Evolutionary conservation across 2,329 filamentous ascomycete genomes (phyloP), one percentile per base, ranked within the genome.

Genomic region (Penicillium sp.): DNA sequence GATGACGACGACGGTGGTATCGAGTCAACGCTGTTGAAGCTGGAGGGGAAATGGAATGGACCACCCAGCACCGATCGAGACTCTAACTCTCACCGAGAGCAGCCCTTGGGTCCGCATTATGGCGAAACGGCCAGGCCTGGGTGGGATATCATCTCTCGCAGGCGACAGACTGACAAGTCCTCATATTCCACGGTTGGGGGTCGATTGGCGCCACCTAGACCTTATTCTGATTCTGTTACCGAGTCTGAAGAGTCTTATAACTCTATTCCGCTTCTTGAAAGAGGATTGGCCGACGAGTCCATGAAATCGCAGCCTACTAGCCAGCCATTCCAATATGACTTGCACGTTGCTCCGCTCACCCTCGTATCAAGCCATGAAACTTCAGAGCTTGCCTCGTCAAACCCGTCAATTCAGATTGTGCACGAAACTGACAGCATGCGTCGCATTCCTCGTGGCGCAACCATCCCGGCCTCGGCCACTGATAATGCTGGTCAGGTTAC

Each of bases 1-100:
- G 90, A 96, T 62, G 88, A 94, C 53, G 84, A 85, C 40, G 87
- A 94, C 62, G 88, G 88, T 6, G 91, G 91, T 12, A 83, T 97
- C 24, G 93, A 97, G 64, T 89, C 90, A n/a, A 88, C 93, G 0
- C 69, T 98, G 44, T 71, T 90, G 59, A 98, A 97, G 62, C 77
- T 98, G 0, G 93, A 98, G 71, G 93, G 93, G 9, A 91, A 82
- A 58, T 93, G 84, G 63, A 82, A 77, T 58, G 80, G 66, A 6
- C 63, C 61, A 58, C 58, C 63, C 35, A 48, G 54, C 31, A 33
- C 48, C 24, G 33, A 51, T 24, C 51, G 54, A 42, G 52, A 43
- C 2, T 38, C 54, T 29, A 26, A 43, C 10, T 29, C 33, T 29
- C 40, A 45, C 19, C 35, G 38, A 17, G 48, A 52, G 29, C 43